Evolutionary conservation across 345 rosid species (phyloP).

Genomic region (Syzygium grande): DNA sequence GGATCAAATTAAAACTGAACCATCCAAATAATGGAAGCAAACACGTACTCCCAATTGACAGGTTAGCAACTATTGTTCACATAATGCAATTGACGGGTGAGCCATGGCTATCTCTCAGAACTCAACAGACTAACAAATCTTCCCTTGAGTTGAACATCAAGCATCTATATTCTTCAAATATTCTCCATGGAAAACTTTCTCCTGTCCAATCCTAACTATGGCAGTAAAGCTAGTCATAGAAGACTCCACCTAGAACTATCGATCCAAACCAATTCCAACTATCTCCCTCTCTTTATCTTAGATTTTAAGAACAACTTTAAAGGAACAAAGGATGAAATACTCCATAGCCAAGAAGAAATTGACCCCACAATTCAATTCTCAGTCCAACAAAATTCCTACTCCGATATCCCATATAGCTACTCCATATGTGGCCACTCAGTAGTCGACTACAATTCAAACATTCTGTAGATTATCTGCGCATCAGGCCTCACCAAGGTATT

Average conservation of each 20-base stretch:
- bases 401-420: background rate
- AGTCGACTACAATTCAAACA: background rate
- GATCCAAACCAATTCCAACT: background rate
- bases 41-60: background rate
- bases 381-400: background rate
- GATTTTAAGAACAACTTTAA: background rate
- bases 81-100: background rate
- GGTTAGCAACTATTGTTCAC: background rate
- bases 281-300: background rate
- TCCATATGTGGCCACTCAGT: background rate
- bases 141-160: background rate
- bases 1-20: background rate
- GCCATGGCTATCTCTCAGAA: background rate
- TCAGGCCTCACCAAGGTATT: background rate
- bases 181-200: background rate
- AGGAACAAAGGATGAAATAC: background rate
- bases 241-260: background rate
- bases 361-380: background rate
- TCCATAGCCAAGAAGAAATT: background rate
- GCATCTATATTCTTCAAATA: background rate
- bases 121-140: background rate
- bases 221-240: background rate
- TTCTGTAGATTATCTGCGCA: background rate
- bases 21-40: background rate
- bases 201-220: background rate